phyloP scores from a whole-genome alignment of 2,329 filamentous ascomycete genomes.

The Pyrenochaeta sp. region DNA sequence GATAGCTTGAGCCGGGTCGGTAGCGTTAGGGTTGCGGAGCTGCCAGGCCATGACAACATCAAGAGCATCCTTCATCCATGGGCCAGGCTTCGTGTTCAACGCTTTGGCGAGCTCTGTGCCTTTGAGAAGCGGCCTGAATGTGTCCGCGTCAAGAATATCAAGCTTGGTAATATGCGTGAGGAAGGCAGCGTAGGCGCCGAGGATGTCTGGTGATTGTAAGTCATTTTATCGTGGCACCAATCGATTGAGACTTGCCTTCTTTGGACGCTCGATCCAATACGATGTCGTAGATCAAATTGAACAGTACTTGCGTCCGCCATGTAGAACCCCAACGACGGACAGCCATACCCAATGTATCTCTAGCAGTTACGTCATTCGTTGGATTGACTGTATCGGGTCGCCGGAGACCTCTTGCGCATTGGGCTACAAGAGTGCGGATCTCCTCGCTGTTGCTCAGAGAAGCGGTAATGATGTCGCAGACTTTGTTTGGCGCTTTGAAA shows the following conservation, averaged over 20 bases:
- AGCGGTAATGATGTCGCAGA: slow-evolving; percentile 72
- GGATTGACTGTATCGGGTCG: slow-evolving; percentile 57
- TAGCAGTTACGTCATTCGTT: slow-evolving; percentile 52
- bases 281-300: slow-evolving; percentile 72
- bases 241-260: slow-evolving; percentile 50
- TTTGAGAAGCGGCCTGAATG: slow-evolving; percentile 67
- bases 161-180: slow-evolving; percentile 60
- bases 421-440: slow-evolving; percentile 69
- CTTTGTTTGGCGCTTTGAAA: slow-evolving; percentile 79
- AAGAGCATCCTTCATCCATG: slow-evolving; percentile 84
- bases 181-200: slow-evolving; percentile 63
- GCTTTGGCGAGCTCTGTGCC: slow-evolving; percentile 76
- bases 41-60: slow-evolving; percentile 89
- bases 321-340: slow-evolving; percentile 76
- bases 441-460: slow-evolving; percentile 69
- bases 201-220: slow-evolving; percentile 50
- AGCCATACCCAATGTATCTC: slow-evolving; percentile 76
- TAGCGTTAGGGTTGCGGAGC: slow-evolving; percentile 75
- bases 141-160: slow-evolving; percentile 60
- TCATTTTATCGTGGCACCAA: background rate
- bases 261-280: slow-evolving; percentile 48
- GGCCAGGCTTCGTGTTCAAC: slow-evolving; percentile 73
- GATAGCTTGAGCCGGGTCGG: slow-evolving; percentile 62
- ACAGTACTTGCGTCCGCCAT: slow-evolving; percentile 77
- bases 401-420: slow-evolving; percentile 57